A percentile compares a stretch with the other conserved stretches of the same genome.
phyloP scores from a whole-genome alignment of 495 filamentous ascomycete genomes.

The Achaetomiella virescens region DNA sequence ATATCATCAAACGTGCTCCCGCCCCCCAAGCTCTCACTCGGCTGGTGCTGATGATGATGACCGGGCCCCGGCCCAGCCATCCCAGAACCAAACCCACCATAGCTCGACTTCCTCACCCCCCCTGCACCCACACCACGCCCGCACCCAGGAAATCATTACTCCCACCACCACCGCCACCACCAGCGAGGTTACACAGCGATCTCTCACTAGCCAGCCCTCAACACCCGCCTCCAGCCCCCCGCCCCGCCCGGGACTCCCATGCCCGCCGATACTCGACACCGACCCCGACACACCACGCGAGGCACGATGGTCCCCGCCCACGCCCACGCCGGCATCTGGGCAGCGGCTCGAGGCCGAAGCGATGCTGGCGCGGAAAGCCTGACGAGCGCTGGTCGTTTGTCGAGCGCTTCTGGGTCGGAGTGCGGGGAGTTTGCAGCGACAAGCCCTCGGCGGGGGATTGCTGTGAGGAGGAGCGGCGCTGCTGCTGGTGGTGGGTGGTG shows the following conservation, averaged over 20 bases:
- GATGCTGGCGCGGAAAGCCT: slow-evolving; percentile 39
- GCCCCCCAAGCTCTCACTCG: slow-evolving; percentile 20
- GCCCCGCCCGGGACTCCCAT: neutral
- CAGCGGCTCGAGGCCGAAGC: slow-evolving; percentile 43
- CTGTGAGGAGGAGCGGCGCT: neutral
- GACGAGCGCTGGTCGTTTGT: slow-evolving; percentile 22
- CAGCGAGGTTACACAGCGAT: slow-evolving; percentile 10
- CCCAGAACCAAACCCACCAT: slow-evolving; percentile 2
- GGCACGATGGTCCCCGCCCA: neutral
- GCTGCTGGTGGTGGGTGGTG: neutral
- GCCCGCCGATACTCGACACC: neutral
- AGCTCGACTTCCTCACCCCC: slow-evolving; percentile 7
- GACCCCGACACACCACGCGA: slow-evolving; percentile 11
- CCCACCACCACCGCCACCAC: neutral
- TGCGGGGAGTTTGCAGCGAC: slow-evolving; percentile 25
- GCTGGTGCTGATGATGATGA: neutral
- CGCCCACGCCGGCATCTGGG: neutral
- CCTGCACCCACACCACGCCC: no score
- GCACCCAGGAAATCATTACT: neutral
- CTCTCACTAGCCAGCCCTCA: neutral
- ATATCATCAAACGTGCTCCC: slow-evolving; percentile 62
- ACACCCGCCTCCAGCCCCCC: neutral
- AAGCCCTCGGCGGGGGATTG: neutral
- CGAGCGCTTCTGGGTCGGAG: slow-evolving; percentile 28
- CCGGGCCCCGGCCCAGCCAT: neutral